Evolutionary conservation across 2,329 filamentous ascomycete species (phyloP).

Genomic region (Helotiales sp.): DNA sequence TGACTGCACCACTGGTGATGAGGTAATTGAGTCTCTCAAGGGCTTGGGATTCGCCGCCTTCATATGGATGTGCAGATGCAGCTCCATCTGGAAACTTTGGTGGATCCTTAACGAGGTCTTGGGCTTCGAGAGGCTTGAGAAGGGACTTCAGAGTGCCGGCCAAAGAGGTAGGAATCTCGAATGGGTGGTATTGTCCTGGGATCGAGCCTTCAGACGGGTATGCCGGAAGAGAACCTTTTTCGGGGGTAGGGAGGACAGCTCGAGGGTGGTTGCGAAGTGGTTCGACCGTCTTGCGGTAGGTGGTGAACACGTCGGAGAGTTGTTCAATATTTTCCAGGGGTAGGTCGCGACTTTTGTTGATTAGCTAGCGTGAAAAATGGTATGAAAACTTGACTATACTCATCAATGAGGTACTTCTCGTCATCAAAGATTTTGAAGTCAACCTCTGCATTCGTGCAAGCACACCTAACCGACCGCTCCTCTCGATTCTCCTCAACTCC

Average conservation of each 20-base stretch:
- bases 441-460: constrained; percentile 53
- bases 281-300: constrained; percentile 71
- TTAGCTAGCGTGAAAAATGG: background rate
- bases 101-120: constrained; percentile 49
- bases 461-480: constrained; percentile 52
- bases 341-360: constrained; percentile 59
- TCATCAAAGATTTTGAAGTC: constrained; percentile 68
- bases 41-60: constrained; percentile 65
- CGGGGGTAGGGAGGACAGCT: constrained; percentile 52
- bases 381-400: constrained; percentile 61
- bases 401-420: constrained; percentile 78
- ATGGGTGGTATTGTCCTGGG: constrained; percentile 61
- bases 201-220: constrained; percentile 51
- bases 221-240: constrained; percentile 52
- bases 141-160: constrained; percentile 55
- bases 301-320: constrained; percentile 74
- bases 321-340: constrained; percentile 56
- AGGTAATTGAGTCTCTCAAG: constrained; percentile 60
- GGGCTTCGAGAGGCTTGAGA: constrained; percentile 54
- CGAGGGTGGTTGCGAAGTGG: constrained; percentile 67
- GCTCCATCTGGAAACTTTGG: constrained; percentile 54
- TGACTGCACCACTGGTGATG: constrained; percentile 59
- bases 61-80: constrained; percentile 63
- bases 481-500: constrained; percentile 69
- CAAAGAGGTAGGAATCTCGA: constrained; percentile 58